A percentile compares a stretch with the other conserved stretches of the same genome.
Evolutionary conservation across 768 basidiomycete genomes (phyloP).

Genomic region (Phlebiopsis flavidoalba): DNA sequence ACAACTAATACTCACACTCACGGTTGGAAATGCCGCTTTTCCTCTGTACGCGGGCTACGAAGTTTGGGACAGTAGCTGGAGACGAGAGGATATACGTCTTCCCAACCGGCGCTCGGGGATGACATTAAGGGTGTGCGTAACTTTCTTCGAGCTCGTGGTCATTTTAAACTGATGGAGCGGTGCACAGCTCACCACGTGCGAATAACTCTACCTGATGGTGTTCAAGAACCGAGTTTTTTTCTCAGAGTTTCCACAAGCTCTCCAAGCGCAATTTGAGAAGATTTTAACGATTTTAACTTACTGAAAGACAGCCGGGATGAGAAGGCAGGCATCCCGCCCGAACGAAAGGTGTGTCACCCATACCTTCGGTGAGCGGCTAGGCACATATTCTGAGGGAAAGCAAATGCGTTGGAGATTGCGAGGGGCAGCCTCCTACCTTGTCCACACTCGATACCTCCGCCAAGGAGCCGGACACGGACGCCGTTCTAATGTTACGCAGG

Average conservation of each 20-base stretch:
- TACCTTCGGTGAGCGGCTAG: conserved; percentile 4
- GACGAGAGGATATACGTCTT: conserved; percentile 14
- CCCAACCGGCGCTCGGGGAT: conserved; percentile 7
- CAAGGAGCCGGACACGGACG: background rate
- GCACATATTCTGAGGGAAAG: conserved; percentile 1
- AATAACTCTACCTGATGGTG: conserved; percentile 9
- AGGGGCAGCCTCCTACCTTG: background rate
- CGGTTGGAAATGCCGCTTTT: conserved; percentile 12
- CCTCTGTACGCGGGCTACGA: conserved; percentile 8
- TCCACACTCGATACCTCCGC: background rate
- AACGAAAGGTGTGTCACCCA: background rate
- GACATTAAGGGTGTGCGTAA: conserved; percentile 11
- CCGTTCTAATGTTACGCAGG: conserved; percentile 14
- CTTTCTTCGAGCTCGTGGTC: too few species aligned
- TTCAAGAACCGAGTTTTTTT: background rate
- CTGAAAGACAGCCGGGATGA: conserved; percentile 8
- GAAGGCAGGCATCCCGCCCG: too few species aligned
- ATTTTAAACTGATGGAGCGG: too few species aligned
- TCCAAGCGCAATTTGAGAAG: conserved; percentile 19
- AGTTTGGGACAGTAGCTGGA: conserved; percentile 12
- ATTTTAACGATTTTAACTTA: conserved; percentile 17
- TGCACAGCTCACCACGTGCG: conserved; percentile 9
- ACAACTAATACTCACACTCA: conserved; percentile 8
- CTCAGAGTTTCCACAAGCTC: conserved; percentile 7
- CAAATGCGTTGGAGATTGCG: background rate